Base-by-base conservation (phyloP, 2,329 filamentous ascomycete species). In the Rhinocladiella similis region DNA sequence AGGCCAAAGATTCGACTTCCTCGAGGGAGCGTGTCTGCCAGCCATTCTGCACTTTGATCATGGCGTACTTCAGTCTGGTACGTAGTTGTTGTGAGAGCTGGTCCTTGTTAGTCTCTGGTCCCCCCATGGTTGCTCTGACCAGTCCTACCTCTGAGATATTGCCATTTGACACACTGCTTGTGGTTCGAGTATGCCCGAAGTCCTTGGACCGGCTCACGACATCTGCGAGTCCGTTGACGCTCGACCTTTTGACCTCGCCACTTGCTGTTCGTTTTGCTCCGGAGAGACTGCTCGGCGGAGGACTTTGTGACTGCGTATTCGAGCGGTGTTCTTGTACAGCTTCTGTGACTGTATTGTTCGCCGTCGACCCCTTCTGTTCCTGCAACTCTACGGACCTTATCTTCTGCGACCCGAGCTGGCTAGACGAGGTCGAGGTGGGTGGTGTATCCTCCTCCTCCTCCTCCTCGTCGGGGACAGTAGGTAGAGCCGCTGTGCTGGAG, bases 41-140 rank as follows among this genome's bases (percentile, higher is more conserved):
- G 56, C 90, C 91, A 68, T 95, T 86, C 69, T 91, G 90, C 39
- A 97, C 89, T 73, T 96, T 97, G 69, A 95, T 83, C 83, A 96
- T 94, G 62, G 93, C 93, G 72, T 97, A 97, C 5, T 91, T 90
- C 25, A 97, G 81, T 66, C 91, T 88, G 49, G 91, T 87, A 69
- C 87, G 88, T 50, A 97, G 81, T 68, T 93, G 89, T 53, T 86
- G 83, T 39, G 90, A 91, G 52, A 90, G 76, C 88, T 91, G 70
- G 45, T 66, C 59, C 47, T 57, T 41, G 60, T 67, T 56, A 65
- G 61, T 35, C 5, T 41, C 10, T 33, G 18, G 18, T 5, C 20
- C 27, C 12, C 29, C 1, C 20, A n/a, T 4, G 6, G 25, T 19
- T n/a, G 36, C 14, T 16, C 12, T 19, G 20, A 5, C 14, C 9